phyloP scores from a whole-genome alignment of 257 asterid genomes.

The Echium plantagineum region DNA sequence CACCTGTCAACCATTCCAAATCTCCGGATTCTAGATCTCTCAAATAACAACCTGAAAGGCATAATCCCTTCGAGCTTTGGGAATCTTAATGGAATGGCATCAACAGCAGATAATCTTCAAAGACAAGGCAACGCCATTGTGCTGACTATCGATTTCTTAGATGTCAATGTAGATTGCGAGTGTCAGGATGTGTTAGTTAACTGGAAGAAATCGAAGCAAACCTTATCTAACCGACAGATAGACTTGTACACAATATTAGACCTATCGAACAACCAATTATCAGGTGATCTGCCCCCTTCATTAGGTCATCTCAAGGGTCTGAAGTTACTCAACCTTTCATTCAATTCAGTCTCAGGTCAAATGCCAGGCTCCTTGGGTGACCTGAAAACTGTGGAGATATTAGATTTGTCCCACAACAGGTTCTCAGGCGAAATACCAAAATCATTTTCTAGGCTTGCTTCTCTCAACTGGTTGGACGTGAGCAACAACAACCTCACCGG shows the following conservation, averaged over 20 bases:
- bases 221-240: conserved; percentile 13
- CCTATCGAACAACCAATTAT: conserved; percentile 19
- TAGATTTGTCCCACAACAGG: conserved; percentile 20
- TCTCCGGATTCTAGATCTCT: conserved; percentile 23
- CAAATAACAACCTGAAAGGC: conserved; percentile 19
- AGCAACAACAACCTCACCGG: conserved; percentile 23
- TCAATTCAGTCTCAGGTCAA: conserved; percentile 10
- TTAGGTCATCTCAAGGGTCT: conserved; percentile 22
- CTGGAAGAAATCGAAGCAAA: conserved; percentile 23
- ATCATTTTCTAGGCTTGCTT: conserved; percentile 13
- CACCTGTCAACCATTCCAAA: conserved; percentile 10
- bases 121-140: not conserved
- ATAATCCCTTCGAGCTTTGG: conserved; percentile 12
- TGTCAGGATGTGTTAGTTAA: conserved; percentile 14
- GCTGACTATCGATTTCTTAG: conserved; percentile 9
- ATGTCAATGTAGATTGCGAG: not conserved
- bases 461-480: conserved; percentile 18
- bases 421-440: conserved; percentile 18
- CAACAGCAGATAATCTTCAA: conserved; percentile 9
- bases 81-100: conserved; percentile 21
- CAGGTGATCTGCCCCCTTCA: conserved; percentile 24
- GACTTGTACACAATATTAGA: conserved; percentile 14
- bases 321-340: conserved; percentile 20
- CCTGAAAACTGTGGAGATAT: conserved; percentile 16
- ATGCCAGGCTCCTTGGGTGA: conserved; percentile 16